These are phyloP conservation scores for Hypoxylon sp. DNA, from an alignment of 2,329 filamentous ascomycete genomes.

Conservation along the genomic window DNA sequence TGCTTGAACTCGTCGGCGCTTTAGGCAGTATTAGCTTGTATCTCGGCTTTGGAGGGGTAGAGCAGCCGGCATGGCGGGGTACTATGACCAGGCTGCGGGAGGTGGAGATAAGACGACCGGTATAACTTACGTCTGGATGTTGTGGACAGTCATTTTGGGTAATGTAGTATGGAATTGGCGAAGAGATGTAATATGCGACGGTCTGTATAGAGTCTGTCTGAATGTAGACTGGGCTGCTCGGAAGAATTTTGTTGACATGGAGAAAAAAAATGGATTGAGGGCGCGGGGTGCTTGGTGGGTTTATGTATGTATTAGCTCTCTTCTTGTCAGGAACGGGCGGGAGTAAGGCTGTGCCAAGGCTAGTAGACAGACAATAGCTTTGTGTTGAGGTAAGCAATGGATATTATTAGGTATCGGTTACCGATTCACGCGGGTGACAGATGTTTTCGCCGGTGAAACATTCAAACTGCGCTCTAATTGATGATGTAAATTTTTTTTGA, in stretches of 20 bases:
- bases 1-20: constrained; percentile 53
- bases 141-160: constrained; percentile 62
- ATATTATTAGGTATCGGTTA: background rate
- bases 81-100: constrained; percentile 2
- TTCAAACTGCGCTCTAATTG: constrained; percentile 18
- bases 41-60: constrained; percentile 8
- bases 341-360: constrained; percentile 27
- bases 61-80: constrained; percentile 24
- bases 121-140: constrained; percentile 56
- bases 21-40: constrained; percentile 35
- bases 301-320: constrained; percentile 22
- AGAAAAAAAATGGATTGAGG: constrained; percentile 29
- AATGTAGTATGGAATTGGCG: constrained; percentile 58
- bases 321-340: constrained; percentile 17
- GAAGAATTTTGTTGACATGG: constrained; percentile 47
- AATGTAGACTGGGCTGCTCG: constrained; percentile 44
- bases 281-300: constrained; percentile 34
- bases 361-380: constrained; percentile 8
- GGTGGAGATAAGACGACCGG: background rate
- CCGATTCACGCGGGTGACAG: constrained; percentile 17
- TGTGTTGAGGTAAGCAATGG: background rate
- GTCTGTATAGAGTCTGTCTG: constrained; percentile 45
- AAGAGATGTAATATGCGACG: constrained; percentile 44
- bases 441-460: constrained; percentile 18
- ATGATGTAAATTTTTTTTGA: constrained; percentile 46